Evolutionary conservation across 257 asterid species (phyloP).

Genomic region (Misopates orontium): DNA sequence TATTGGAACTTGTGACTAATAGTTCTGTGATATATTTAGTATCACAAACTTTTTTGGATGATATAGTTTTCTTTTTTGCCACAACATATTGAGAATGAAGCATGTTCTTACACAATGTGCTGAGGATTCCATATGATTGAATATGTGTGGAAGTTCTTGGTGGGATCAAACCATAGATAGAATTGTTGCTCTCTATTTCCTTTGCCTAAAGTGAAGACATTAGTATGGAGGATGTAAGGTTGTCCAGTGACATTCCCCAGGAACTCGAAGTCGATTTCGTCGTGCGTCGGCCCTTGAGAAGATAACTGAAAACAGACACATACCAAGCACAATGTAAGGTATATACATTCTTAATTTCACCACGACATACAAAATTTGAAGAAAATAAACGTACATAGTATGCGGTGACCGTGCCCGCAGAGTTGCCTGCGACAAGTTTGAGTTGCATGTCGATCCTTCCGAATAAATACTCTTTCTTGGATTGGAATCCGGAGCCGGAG

Average conservation of each 20-base stretch:
- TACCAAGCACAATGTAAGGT: not conserved
- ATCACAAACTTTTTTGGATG: too few relatives aligned
- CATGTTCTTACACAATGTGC: constrained; percentile 58
- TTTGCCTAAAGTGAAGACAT: constrained; percentile 66
- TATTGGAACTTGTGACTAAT: too few relatives aligned
- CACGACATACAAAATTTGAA: not conserved
- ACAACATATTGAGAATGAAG: not conserved
- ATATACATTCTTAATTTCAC: not conserved
- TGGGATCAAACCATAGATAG: constrained; percentile 85
- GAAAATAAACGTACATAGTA: constrained; percentile 41
- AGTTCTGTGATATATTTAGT: too few relatives aligned
- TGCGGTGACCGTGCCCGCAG: constrained; percentile 74
- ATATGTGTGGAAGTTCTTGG: constrained; percentile 77
- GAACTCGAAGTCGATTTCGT: constrained; percentile 87
- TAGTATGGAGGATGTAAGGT: constrained; percentile 79
- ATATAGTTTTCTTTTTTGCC: too few relatives aligned
- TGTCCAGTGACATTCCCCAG: constrained; percentile 66
- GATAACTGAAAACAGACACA: constrained; percentile 50
- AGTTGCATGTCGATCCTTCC: constrained; percentile 71
- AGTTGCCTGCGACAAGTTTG: constrained; percentile 66
- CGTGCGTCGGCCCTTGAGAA: constrained; percentile 79
- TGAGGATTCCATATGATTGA: constrained; percentile 68
- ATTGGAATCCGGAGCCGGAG: constrained; percentile 65
- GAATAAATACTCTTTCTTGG: constrained; percentile 57
- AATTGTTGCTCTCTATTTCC: constrained; percentile 85